Evolutionary conservation across 2,329 filamentous ascomycete species (phyloP), one percentile per base, ranked within the genome.

Genomic region (Aspergillus tanneri): DNA sequence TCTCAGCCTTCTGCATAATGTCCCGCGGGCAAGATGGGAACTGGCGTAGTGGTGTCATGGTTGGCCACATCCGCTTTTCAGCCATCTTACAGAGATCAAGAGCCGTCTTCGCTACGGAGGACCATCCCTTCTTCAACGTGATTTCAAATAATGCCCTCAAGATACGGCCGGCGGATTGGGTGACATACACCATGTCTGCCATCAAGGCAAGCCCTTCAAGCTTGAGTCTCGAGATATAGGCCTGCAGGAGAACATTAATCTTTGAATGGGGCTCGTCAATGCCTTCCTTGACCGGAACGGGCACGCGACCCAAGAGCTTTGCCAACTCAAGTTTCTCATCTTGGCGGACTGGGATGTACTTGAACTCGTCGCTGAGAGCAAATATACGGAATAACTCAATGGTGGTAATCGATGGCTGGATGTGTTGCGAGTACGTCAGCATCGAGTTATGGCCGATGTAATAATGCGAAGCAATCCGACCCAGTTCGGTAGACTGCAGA

Each of bases 1-100:
- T 83, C 74, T 99, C 93, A 3, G 91, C 87, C 72, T 97, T 97
- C 57, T 89, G 85, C 40, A 97, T 77, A 44, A 97, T 88, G 49
- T 97, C 92, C 32, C 84, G 78, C 3, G 91, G 84, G 63, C 90
- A 96, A 30, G 77, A 75, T 3, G 87, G 82, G 65, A 99, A 99
- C 64, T 99, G 93, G 45, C 93, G 84, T 24, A 99, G 77, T 9
- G 95, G 93, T 28, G 90, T 89, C 93, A 97, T 99, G 5, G 92
- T 97, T 11, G 92, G 91, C 93, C 93, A 99, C 95, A 99, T 99
- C 41, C 95, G 83, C 78, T 96, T 96, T 76, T 99, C 93, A 0
- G 92, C 93, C 90, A 96, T 97, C 75, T 99, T 99, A 75, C 95
- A 99, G 44, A 99, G 80, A 61, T 96, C 89, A 34, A 99, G 77